Evolutionary conservation across 169 alveolate genomes (phyloP), one percentile per base, ranked within the genome.

Genomic region (Plasmodium fragile): DNA sequence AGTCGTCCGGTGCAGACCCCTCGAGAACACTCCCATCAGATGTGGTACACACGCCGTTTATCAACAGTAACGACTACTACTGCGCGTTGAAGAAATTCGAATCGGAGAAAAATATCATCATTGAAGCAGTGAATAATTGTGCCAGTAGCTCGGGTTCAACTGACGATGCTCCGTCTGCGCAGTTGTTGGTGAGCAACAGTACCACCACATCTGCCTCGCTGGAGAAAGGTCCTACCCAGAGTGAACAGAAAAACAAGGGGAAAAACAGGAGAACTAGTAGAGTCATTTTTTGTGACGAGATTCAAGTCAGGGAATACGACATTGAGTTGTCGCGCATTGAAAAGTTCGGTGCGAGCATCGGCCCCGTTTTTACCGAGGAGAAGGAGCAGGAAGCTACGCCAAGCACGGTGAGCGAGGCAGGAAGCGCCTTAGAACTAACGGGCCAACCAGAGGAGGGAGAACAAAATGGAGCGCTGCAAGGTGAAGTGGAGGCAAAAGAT

Each of bases 291-390:
- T 92, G 92, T 43, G 79, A 79, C 22, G 94, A 72, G 45, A 95
- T 95, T 39, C 84, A 94, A 49, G 95, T 95, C 3, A 39, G 95
- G 25, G 95, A 92, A n/a, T 90, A 83, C 39, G 97, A 95, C 69
- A 95, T 91, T 75, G 97, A 95, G 43, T 79, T 95, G 80, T 95
- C 97, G 4, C 82, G 77, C 53, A 95, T 95, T 81, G 97, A 95
- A 53, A 93, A 95, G 39, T 92, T 95, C 18, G 97, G 97, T 8
- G 97, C 96, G 30, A 65, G 93, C 45, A 75, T 95, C 82, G 97
- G 97, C 79, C 93, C 93, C 11, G 93, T 85, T 7, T 85, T 85
- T 52, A 85, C 79, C 22, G 92, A 83, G 53, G 92, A 83, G 13
- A 28, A 83, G 30, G 82, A 25, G 65, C 22, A 78, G 28, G 83